Evolutionary conservation across 352 stramenopile genomes (phyloP), one percentile per base, ranked within the genome.

Genomic region (Pythium brachiatum): DNA sequence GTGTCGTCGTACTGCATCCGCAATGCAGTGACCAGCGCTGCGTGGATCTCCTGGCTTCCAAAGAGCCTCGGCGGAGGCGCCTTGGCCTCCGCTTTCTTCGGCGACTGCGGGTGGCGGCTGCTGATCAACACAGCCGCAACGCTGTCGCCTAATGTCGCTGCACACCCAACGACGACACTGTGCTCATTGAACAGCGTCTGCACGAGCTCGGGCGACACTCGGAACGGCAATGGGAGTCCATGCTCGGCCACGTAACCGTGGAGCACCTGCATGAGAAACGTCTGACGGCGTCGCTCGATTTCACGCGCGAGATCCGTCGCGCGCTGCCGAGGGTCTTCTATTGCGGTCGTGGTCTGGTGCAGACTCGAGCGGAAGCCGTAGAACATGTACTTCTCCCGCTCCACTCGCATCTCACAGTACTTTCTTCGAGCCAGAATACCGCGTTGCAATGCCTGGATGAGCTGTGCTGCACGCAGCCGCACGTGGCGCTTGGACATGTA

Each of bases 201-300:
- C 7, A 87, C 60, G 18, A 81, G 39, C 15, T 77, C 52, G 0
- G 56, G 21, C 1, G 72, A 63, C 2, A 88, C 57, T 25, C 70
- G 68, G 53, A 84, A 79, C 3, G 74, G 70, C 18, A 63, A 53
- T 11, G 79, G 31, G 15, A 77, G 16, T 21, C 67, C 74, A 23
- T 86, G 73, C 32, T 86, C 56, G 1, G 63, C 52, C 13, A 79
- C 70, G 32, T 87, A 78, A 20, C 80, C 83, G 58, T 83, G 70
- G 0, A 92, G 53, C 15, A 91, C 71, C 52, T 89, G 77, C 76
- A 93, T 84, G 46, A 93, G 76, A 32, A 89, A 89, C 2, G 54
- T 64, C 21, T 88, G 72, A n/a, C 77, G 72, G 6, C 69, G 57
- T n/a, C 63, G 57, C 60, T 88, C 82, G 15, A 65, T 72, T 36